Conservation (phyloP, 306 rosid species). For the Ormosia emarginata region DNA sequence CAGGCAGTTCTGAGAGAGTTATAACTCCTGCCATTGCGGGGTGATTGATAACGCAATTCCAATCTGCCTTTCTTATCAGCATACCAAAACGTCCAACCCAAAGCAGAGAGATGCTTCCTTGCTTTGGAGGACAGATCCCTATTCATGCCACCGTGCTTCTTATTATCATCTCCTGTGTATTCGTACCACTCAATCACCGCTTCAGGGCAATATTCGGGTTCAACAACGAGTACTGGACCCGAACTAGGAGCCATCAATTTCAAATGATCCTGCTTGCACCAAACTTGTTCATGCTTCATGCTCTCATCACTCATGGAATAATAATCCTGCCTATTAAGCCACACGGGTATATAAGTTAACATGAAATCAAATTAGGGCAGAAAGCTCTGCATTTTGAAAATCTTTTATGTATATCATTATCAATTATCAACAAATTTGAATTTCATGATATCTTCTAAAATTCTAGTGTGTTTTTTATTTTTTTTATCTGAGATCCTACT, state of each 20-base stretch:
- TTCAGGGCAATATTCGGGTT: conserved; percentile 31
- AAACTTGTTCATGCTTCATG: neutral
- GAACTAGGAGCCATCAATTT: neutral
- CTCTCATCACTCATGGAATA: too few species aligned
- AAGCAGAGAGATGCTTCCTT: conserved; percentile 41
- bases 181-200: conserved; percentile 48
- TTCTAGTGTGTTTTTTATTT: too few species aligned
- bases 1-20: conserved; percentile 59
- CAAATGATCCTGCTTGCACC: neutral
- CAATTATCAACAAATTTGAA: too few species aligned
- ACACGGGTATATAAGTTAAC: too few species aligned
- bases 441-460: too few species aligned
- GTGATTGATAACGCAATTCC: conserved; percentile 59
- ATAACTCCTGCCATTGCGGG: conserved; percentile 33
- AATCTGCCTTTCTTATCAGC: conserved; percentile 10
- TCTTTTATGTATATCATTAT: too few species aligned
- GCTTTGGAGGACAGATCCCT: conserved; percentile 20
- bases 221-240: neutral
- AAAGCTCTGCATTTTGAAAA: too few species aligned
- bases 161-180: neutral
- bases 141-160: neutral
- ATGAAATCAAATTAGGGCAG: too few species aligned
- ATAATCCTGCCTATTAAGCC: too few species aligned
- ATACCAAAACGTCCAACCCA: conserved; percentile 57
- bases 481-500: too few species aligned